These are phyloP conservation scores for Serendipita sp. DNA, from an alignment of 1,284 basidiomycete species.

Conservation along the genomic window DNA sequence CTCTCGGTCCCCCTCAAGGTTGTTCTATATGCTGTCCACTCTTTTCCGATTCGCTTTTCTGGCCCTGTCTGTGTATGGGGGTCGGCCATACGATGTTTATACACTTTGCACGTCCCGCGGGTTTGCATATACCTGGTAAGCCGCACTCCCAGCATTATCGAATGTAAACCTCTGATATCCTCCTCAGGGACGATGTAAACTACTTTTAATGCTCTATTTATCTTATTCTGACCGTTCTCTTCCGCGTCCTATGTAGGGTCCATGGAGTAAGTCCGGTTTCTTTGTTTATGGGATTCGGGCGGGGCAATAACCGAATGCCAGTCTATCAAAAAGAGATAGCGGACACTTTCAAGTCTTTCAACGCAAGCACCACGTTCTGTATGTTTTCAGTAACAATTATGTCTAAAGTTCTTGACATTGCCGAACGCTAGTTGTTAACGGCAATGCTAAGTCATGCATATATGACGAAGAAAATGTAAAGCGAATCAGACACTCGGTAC, in stretches of 20 bases:
- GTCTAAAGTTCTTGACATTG: neutral
- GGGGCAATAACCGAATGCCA: neutral
- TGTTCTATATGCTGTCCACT: too few species aligned
- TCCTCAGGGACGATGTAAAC: neutral
- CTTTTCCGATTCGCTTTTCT: too few species aligned
- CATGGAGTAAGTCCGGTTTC: neutral
- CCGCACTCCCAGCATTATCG: neutral
- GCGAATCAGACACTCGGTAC: neutral
- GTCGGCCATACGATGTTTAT: neutral
- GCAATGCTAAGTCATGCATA: neutral
- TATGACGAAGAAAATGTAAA: conserved; percentile 2
- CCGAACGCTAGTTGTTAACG: neutral
- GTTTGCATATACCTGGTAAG: conserved; percentile 2
- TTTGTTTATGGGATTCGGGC: neutral
- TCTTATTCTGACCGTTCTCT: neutral
- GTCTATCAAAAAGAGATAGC: neutral
- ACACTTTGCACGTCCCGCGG: neutral
- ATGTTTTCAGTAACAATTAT: neutral
- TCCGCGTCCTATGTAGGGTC: neutral
- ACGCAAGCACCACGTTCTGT: neutral
- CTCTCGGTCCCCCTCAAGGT: too few species aligned
- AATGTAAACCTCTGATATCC: neutral
- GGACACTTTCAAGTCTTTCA: neutral
- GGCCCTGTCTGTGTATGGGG: too few species aligned
- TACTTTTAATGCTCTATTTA: neutral